These are phyloP conservation scores for Neurospora sp. DNA, from an alignment of 2,329 filamentous ascomycete species.

Conservation along the genomic window DNA sequence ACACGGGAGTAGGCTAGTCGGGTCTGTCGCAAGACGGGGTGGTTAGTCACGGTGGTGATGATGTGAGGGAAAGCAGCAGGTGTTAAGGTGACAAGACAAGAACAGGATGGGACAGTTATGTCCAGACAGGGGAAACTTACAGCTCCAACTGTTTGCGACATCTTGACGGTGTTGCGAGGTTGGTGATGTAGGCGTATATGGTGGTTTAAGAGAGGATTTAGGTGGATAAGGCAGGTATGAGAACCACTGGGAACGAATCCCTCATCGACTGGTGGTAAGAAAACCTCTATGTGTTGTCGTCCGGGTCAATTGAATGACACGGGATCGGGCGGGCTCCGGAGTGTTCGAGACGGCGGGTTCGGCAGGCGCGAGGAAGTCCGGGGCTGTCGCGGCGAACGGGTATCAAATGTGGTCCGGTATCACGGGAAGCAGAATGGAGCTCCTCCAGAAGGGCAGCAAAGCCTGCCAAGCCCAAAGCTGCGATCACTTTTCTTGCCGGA, in stretches of 20 bases:
- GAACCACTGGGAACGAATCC: conserved; percentile 20
- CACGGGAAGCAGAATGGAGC: neutral
- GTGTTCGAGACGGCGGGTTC: neutral
- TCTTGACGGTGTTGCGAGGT: conserved; percentile 27
- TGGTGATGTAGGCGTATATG: conserved; percentile 14
- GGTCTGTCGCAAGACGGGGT: conserved; percentile 47
- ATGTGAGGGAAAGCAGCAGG: neutral
- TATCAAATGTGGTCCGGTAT: neutral
- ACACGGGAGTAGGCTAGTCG: conserved; percentile 90
- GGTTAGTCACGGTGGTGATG: conserved; percentile 1
- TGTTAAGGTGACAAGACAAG: neutral
- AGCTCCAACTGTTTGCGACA: conserved; percentile 73
- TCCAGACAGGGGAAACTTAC: conserved; percentile 34
- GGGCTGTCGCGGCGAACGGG: neutral
- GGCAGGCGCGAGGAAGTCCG: neutral
- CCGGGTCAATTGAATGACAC: neutral
- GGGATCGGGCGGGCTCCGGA: neutral
- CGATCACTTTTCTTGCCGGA: neutral
- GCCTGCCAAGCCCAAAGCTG: neutral
- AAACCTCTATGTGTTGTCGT: neutral
- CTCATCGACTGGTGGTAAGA: conserved; percentile 17
- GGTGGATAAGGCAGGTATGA: neutral
- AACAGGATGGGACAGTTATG: neutral
- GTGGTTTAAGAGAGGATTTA: conserved; percentile 3
- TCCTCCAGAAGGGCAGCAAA: neutral